Evolutionary conservation across 371 early-diverging fungal genomes (phyloP).

Genomic region (Sporodiniella umbellata): DNA sequence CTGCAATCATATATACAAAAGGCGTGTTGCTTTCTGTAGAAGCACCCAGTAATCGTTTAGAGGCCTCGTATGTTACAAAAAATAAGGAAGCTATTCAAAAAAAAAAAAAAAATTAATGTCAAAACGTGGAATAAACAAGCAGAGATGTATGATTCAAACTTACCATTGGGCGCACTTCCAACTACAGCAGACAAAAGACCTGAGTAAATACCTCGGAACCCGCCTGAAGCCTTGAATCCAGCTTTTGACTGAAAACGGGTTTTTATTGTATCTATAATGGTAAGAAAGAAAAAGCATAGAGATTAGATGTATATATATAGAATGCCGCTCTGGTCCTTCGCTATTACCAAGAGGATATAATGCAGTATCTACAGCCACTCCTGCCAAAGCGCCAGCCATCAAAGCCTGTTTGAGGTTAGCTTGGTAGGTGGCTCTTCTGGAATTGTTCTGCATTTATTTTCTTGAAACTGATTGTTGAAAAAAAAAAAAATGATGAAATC

Average conservation of each 20-base stretch:
- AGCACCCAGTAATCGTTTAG: conserved; percentile 53
- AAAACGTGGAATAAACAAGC: not conserved
- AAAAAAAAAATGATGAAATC: too few relatives aligned
- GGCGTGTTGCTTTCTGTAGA: conserved; percentile 46
- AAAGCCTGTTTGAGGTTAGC: conserved; percentile 42
- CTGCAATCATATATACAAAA: conserved; percentile 82
- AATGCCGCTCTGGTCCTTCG: too few relatives aligned
- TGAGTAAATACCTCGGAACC: conserved; percentile 87
- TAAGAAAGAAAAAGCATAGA: not conserved
- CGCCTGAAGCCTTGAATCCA: conserved; percentile 87
- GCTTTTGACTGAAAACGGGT: conserved; percentile 83
- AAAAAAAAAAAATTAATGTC: not conserved
- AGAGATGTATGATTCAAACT: not conserved
- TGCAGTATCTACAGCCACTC: conserved; percentile 81
- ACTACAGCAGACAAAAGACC: conserved; percentile 87
- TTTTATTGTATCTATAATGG: conserved; percentile 89
- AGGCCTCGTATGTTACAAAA: conserved; percentile 87
- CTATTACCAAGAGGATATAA: conserved; percentile 76
- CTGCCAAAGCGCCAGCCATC: conserved; percentile 76
- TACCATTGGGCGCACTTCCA: conserved; percentile 92
- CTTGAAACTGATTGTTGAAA: not conserved
- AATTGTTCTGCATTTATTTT: not conserved
- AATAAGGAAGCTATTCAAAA: conserved; percentile 77
- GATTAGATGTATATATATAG: not conserved
- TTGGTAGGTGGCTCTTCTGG: conserved; percentile 12